Evolutionary conservation across 139 green algal genomes (phyloP).

Genomic region (Tetraselmis chui): DNA sequence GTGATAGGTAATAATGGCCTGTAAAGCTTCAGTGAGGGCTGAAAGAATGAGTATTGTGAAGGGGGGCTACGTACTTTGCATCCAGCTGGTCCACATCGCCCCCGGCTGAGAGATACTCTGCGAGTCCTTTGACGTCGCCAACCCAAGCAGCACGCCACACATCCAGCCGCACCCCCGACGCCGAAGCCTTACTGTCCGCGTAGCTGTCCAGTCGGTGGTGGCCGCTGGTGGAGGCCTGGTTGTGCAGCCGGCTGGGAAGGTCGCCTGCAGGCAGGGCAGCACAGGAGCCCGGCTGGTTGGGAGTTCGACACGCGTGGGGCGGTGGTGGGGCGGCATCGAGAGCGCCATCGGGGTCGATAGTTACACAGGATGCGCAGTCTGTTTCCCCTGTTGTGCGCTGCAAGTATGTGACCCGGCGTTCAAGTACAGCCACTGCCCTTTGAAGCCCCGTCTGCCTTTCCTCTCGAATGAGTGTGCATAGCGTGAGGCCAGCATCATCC

Average conservation of each 20-base stretch:
- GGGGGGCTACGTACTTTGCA: neutral
- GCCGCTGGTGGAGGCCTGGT: neutral
- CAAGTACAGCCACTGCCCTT: conserved; percentile 5
- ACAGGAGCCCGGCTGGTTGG: neutral
- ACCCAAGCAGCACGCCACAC: conserved; percentile 26
- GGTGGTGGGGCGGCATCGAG: neutral
- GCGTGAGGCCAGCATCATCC: neutral
- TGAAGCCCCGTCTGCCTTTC: conserved; percentile 3
- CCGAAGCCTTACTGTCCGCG: neutral
- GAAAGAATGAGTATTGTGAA: too few relatives aligned
- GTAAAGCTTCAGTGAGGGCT: too few relatives aligned
- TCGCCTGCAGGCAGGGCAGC: neutral
- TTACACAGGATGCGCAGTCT: too few relatives aligned
- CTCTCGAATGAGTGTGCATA: conserved; percentile 13
- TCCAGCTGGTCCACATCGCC: conserved; percentile 10
- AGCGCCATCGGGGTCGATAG: too few relatives aligned
- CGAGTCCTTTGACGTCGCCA: conserved; percentile 8
- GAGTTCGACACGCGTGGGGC: neutral
- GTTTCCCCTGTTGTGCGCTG: too few relatives aligned
- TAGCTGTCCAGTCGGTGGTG: conserved; percentile 3
- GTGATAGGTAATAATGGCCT: too few relatives aligned
- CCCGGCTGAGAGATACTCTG: conserved; percentile 4
- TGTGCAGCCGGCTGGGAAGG: neutral
- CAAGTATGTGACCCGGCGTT: too few relatives aligned
- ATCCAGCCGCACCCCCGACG: conserved; percentile 3